These are phyloP conservation scores for Telfairia occidentalis DNA, from an alignment of 331 rosid species.

Conservation along the genomic window DNA sequence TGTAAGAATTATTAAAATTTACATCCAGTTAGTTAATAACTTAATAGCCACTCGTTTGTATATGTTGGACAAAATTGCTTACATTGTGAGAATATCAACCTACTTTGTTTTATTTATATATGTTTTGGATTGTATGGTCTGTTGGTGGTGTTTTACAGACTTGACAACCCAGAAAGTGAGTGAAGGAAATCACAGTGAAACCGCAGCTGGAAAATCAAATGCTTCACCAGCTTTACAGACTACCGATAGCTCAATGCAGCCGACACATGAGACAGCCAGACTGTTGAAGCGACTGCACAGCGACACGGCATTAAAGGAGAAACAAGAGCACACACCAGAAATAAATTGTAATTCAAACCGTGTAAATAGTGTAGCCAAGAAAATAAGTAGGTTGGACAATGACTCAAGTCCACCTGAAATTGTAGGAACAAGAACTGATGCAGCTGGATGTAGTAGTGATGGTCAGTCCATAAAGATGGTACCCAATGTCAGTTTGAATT, in stretches of 20 bases:
- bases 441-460: conserved; percentile 11
- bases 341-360: conserved; percentile 8
- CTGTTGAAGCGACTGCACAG: conserved; percentile 12
- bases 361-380: conserved; percentile 12
- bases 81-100: not conserved
- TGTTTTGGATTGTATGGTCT: conserved; percentile 6
- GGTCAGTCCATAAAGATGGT: conserved; percentile 28
- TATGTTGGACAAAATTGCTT: not conserved
- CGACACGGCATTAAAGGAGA: conserved; percentile 5
- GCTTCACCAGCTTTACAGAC: conserved; percentile 14
- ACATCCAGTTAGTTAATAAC: no score
- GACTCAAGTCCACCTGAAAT: conserved; percentile 21
- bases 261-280: not conserved
- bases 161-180: conserved; percentile 3
- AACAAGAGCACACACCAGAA: conserved; percentile 1
- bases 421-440: conserved; percentile 10
- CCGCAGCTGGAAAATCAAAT: conserved; percentile 11
- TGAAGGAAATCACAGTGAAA: conserved; percentile 20
- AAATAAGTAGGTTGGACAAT: conserved; percentile 19
- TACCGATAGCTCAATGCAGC: not conserved
- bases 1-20: not conserved
- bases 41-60: not conserved
- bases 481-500: conserved; percentile 27
- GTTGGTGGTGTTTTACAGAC: conserved; percentile 12
- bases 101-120: not conserved